Evolutionary conservation across 306 rosid genomes (phyloP).

Genomic region (Elaeagnus macrophylla): DNA sequence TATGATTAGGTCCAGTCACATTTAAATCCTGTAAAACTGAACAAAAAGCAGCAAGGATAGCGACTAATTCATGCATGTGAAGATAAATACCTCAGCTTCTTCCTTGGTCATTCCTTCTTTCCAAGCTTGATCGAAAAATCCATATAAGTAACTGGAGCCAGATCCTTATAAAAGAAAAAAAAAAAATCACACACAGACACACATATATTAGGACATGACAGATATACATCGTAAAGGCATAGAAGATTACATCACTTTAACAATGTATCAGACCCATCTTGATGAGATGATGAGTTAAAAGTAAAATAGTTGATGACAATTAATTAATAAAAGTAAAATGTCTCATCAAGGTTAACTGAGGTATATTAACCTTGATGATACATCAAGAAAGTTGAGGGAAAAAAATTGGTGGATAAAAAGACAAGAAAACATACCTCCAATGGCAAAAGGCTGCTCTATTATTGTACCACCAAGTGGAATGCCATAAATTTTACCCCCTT

Average conservation of each 20-base stretch:
- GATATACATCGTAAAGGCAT: not conserved
- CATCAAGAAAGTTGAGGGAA: too few species aligned
- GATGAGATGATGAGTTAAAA: too few species aligned
- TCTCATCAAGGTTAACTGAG: too few species aligned
- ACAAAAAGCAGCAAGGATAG: too few species aligned
- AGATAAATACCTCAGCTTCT: conserved; percentile 80
- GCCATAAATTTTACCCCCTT: conserved; percentile 87
- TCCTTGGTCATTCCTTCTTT: conserved; percentile 95
- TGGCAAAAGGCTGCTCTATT: conserved; percentile 77
- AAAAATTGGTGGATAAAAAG: too few species aligned
- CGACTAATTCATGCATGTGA: conserved; percentile 7
- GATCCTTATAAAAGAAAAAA: conserved; percentile 50
- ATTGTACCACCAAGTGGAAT: conserved; percentile 91
- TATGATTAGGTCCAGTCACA: too few species aligned
- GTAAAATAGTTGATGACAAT: too few species aligned
- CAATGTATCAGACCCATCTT: not conserved
- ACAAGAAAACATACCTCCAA: conserved; percentile 74
- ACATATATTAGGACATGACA: not conserved
- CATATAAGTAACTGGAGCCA: conserved; percentile 95
- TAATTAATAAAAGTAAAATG: too few species aligned
- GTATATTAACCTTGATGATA: too few species aligned
- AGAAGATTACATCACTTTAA: too few species aligned
- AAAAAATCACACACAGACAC: too few species aligned
- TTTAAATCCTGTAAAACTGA: too few species aligned
- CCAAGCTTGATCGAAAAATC: conserved; percentile 98